Percentiles rank a stretch among this genome's conserved stretches.
Evolutionary conservation across 257 asterid species (phyloP).

Genomic region (Solanum ossicruentum): DNA sequence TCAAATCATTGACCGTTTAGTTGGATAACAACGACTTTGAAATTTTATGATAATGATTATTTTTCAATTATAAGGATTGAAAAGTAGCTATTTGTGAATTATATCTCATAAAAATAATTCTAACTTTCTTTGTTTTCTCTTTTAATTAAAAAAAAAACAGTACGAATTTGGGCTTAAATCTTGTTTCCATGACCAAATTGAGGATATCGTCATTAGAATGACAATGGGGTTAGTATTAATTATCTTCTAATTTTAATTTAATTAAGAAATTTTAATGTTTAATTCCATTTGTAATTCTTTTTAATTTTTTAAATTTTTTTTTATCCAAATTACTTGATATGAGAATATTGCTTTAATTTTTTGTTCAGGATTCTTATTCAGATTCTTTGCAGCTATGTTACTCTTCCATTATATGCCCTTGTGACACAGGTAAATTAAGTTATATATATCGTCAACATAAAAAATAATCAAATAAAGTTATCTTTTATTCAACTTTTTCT

Average conservation of each 20-base stretch:
- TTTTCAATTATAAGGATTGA: background rate
- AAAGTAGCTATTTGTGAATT: background rate
- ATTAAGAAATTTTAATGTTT: background rate
- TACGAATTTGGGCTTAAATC: slow-evolving; percentile 66
- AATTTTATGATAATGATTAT: background rate
- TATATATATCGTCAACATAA: background rate
- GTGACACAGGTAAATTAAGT: slow-evolving; percentile 69
- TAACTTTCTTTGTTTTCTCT: background rate
- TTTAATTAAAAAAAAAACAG: slow-evolving; percentile 14
- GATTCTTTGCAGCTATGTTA: slow-evolving; percentile 78
- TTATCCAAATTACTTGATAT: background rate
- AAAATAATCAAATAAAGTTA: background rate
- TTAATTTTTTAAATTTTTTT: background rate
- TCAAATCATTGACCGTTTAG: no score
- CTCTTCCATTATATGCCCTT: slow-evolving; percentile 89
- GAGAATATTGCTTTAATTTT: background rate
- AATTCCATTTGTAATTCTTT: background rate
- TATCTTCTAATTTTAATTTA: background rate
- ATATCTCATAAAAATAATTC: background rate
- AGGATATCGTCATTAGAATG: slow-evolving; percentile 65
- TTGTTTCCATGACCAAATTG: slow-evolving; percentile 68
- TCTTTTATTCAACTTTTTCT: background rate
- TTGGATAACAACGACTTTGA: background rate
- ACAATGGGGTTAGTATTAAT: slow-evolving; percentile 62
- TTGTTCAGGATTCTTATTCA: slow-evolving; percentile 54